Conservation (phyloP, 2,329 filamentous ascomycete species). For the Aspergillus cejpii region DNA sequence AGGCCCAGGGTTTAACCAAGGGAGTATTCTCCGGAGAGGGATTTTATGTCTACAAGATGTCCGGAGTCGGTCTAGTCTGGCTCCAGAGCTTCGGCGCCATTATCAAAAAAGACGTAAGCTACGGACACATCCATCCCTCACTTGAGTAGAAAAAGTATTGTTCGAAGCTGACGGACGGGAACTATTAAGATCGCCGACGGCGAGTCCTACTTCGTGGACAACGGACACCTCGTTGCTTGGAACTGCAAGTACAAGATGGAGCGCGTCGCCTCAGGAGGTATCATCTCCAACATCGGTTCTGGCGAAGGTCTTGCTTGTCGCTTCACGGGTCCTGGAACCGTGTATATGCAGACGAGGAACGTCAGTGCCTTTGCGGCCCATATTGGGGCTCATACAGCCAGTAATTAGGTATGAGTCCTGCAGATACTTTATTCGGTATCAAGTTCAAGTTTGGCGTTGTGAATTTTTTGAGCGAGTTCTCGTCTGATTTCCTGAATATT, state of each 20-base stretch:
- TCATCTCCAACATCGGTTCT: constrained; percentile 78
- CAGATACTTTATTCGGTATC: constrained; percentile 3
- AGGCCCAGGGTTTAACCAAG: constrained; percentile 78
- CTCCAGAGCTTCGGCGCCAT: constrained; percentile 91
- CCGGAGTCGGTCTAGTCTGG: constrained; percentile 75
- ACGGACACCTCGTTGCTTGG: constrained; percentile 92
- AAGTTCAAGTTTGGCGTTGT: not conserved
- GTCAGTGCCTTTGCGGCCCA: constrained; percentile 56
- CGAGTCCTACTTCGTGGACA: constrained; percentile 88
- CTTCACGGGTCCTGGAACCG: constrained; percentile 80
- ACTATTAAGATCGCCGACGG: constrained; percentile 44
- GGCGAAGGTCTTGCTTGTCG: constrained; percentile 90
- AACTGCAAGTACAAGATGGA: constrained; percentile 92
- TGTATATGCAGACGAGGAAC: constrained; percentile 91
- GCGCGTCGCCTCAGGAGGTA: constrained; percentile 79
- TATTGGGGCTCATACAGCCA: constrained; percentile 41
- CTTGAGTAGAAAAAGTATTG: too few relatives aligned
- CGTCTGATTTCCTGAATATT: not conserved
- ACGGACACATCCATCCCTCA: not conserved
- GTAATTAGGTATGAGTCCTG: constrained; percentile 10
- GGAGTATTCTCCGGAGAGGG: constrained; percentile 93
- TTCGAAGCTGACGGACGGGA: not conserved
- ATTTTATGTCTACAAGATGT: constrained; percentile 80
- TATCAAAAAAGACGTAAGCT: constrained; percentile 79
- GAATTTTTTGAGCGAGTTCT: not conserved